Evolutionary conservation across 352 stramenopile genomes (phyloP).

Genomic region (Thalassiosira mediterranea): DNA sequence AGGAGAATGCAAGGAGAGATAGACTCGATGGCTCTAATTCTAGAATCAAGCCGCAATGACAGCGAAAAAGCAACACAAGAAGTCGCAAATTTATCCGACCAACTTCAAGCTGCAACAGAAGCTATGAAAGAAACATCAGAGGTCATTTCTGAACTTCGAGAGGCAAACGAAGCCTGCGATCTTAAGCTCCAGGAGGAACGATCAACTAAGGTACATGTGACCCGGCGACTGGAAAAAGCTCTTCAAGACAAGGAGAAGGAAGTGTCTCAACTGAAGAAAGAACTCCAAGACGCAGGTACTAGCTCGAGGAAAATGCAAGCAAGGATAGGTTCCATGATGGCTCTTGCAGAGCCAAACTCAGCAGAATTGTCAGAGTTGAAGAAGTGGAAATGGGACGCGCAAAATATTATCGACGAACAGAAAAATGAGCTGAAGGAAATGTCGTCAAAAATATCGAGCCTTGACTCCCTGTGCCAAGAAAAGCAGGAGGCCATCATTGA

Average conservation of each 20-base stretch:
- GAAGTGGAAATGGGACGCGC: slow-evolving; percentile 8
- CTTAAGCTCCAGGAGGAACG: slow-evolving; percentile 22
- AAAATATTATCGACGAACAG: slow-evolving; percentile 6
- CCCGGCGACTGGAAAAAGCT: slow-evolving; percentile 2
- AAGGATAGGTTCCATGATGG: slow-evolving; percentile 6
- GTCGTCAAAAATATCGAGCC: slow-evolving; percentile 20
- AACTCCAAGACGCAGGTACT: slow-evolving; percentile 10
- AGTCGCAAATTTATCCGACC: background rate
- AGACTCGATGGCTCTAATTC: slow-evolving; percentile 11
- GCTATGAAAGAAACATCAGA: slow-evolving; percentile 7
- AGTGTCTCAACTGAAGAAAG: slow-evolving; percentile 8
- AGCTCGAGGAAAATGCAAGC: slow-evolving; percentile 16
- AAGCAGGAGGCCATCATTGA: slow-evolving; percentile 21
- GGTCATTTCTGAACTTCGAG: slow-evolving; percentile 7
- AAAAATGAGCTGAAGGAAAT: slow-evolving; percentile 17
- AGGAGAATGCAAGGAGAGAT: slow-evolving; percentile 23
- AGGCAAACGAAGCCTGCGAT: slow-evolving; percentile 7
- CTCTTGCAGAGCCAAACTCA: slow-evolving; percentile 16
- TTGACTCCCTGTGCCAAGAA: slow-evolving; percentile 19
- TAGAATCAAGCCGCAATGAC: slow-evolving; percentile 10
- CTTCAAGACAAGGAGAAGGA: slow-evolving; percentile 21
- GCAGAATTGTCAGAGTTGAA: slow-evolving; percentile 28
- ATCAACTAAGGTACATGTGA: slow-evolving; percentile 7
- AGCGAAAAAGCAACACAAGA: background rate
- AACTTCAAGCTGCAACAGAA: background rate